Evolutionary conservation across 192 early-diverging fungal species (phyloP).

Genomic region (Phycomyces nitens): DNA sequence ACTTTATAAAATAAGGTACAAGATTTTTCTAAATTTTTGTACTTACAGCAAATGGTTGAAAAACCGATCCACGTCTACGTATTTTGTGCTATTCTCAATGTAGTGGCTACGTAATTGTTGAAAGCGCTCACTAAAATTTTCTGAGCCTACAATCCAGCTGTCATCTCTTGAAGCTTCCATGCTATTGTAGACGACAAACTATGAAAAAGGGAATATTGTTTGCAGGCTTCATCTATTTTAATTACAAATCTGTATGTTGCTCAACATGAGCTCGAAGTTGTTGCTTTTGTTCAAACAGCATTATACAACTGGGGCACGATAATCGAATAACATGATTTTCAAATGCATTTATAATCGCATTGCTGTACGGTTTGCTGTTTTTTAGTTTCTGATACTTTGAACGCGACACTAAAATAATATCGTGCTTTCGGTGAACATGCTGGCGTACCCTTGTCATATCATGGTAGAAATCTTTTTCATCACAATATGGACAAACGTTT

Average conservation of each 20-base stretch:
- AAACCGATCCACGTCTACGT: neutral
- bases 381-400: neutral
- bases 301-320: neutral
- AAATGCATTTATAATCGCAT: neutral
- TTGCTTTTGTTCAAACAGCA: neutral
- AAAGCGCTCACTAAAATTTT: neutral
- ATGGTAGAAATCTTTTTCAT: neutral
- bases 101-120: neutral
- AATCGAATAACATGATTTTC: neutral
- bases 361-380: neutral
- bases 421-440: neutral
- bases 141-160: neutral
- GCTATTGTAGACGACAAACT: neutral
- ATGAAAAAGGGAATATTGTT: neutral
- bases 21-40: neutral
- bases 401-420: neutral
- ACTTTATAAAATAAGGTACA: neutral
- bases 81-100: neutral
- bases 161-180: neutral
- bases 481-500: neutral
- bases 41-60: neutral
- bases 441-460: neutral
- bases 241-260: neutral
- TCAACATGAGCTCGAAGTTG: neutral
- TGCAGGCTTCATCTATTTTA: neutral